Evolutionary conservation across 1,284 basidiomycete genomes (phyloP), one percentile per base, ranked within the genome.

Genomic region (Cutaneotrichosporon sp.): DNA sequence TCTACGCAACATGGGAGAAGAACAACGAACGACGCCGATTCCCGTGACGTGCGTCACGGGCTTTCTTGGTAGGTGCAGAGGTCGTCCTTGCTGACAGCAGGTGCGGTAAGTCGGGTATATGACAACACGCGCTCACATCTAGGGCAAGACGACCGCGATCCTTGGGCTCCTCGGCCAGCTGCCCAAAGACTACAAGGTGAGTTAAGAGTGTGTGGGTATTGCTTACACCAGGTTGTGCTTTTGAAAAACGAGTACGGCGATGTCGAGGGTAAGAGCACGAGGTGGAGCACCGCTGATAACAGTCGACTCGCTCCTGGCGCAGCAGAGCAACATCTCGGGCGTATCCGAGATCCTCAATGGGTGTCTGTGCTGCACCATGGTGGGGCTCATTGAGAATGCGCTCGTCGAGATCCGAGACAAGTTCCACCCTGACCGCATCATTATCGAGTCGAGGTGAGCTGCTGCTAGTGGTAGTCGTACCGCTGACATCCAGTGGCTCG

Each of bases 281-380:
- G 18, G 8, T 26, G 14, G 4, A 15, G 41, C 9, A 14, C 21
- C 17, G 20, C 39, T 49, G n/a, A 35, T 35, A 15, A 15, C 64
- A 87, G 90, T 92, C 46, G 90, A 93, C 67, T 90, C 88, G 61
- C 84, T 91, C 58, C 81, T 93, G 14, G 89, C 88, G 10, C 81
- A 84, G 56, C 85, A 91, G 66, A 88, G 86, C 1, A 86, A 83
- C 54, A 78, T 93, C 45, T 76, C 87, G 17, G 88, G 86, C 2
- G 90, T 93, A 49, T 88, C 84, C 61, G 90, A 93, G 73, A 93
- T 94, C 46, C 75, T 91, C 58, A 94, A 93, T 70, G 90, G 90
- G 21, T 94, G 90, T 80, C 83, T 93, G 89, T 91, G 89, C 67
- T 92, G 90, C 68, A 86, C 91, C 1, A 82, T 93, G 36, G 89